phyloP scores from a whole-genome alignment of 169 alveolate genomes.

The Cyclospora cayetanensis region DNA sequence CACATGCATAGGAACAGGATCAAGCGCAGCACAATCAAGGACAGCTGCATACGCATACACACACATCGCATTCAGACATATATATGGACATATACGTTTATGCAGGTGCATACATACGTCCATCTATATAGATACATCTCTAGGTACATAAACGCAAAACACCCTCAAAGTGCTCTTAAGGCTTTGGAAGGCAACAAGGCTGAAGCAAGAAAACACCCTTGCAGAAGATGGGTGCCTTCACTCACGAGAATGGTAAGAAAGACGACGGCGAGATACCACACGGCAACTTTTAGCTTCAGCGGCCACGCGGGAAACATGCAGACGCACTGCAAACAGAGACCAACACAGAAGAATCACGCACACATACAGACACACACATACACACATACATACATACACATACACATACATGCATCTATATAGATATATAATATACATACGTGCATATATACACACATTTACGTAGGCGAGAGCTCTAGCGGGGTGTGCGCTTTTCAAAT shows the following conservation, averaged over 20 bases:
- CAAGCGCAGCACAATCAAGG: slow-evolving; percentile 68
- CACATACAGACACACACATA: neutral
- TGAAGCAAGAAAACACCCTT: neutral
- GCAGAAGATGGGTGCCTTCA: neutral
- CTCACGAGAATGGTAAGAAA: slow-evolving; percentile 72
- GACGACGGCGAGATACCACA: slow-evolving; percentile 79
- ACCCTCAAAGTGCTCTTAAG: neutral
- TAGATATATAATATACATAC: too few species aligned
- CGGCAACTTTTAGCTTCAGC: slow-evolving; percentile 74
- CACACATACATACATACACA: neutral
- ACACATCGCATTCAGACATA: neutral
- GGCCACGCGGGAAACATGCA: slow-evolving; percentile 83
- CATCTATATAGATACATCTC: neutral
- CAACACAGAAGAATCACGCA: neutral
- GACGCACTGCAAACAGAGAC: slow-evolving; percentile 56
- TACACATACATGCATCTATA: neutral
- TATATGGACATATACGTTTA: neutral
- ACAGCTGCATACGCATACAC: neutral
- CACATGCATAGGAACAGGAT: slow-evolving; percentile 72
- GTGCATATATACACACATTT: too few species aligned
- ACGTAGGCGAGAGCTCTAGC: too few species aligned
- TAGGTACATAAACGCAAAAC: neutral
- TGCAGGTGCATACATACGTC: neutral
- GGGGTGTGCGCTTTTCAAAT: too few species aligned
- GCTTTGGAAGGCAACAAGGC: too few species aligned